A percentile compares a stretch with the other conserved stretches of the same genome.
Evolutionary conservation across 1,139 yeast genomes (phyloP).

Genomic region (Suhomyces taliae): DNA sequence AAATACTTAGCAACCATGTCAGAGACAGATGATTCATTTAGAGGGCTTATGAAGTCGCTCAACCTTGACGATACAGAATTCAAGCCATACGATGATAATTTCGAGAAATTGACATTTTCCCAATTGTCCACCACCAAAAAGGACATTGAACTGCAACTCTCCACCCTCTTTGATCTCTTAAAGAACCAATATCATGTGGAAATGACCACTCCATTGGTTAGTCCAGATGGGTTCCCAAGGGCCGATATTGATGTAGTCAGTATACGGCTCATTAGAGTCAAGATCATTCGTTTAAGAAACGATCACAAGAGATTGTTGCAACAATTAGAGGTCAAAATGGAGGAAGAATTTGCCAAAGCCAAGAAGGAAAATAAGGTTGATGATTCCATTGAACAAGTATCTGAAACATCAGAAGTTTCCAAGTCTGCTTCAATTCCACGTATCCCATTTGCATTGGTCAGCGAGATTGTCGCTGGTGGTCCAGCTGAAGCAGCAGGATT

Average conservation of each 20-base stretch:
- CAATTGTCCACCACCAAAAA: conserved; percentile 31
- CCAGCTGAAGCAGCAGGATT: conserved; percentile 50
- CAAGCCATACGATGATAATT: conserved; percentile 21
- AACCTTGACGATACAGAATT: conserved; percentile 33
- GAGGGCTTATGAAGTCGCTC: conserved; percentile 42
- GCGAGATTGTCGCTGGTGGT: conserved; percentile 46
- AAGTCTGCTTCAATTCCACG: neutral
- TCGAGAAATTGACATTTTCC: conserved; percentile 23
- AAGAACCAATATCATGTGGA: conserved; percentile 40
- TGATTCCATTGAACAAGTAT: neutral
- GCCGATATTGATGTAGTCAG: conserved; percentile 78
- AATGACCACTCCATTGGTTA: conserved; percentile 65
- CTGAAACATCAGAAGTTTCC: neutral
- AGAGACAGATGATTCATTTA: conserved; percentile 21
- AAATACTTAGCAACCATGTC: conserved; percentile 2
- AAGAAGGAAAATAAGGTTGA: neutral
- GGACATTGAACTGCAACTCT: conserved; percentile 35
- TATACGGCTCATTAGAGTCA: conserved; percentile 59
- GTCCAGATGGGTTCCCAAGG: conserved; percentile 82
- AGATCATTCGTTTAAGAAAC: conserved; percentile 66
- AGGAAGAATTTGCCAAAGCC: conserved; percentile 37
- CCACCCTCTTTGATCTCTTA: conserved; percentile 33
- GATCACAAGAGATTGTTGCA: conserved; percentile 57
- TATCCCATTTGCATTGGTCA: conserved; percentile 60
- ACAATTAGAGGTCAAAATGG: conserved; percentile 48